Evolutionary conservation across 768 basidiomycete genomes (phyloP), one percentile per base, ranked within the genome.

Genomic region (Candolleomyces eurysporus): DNA sequence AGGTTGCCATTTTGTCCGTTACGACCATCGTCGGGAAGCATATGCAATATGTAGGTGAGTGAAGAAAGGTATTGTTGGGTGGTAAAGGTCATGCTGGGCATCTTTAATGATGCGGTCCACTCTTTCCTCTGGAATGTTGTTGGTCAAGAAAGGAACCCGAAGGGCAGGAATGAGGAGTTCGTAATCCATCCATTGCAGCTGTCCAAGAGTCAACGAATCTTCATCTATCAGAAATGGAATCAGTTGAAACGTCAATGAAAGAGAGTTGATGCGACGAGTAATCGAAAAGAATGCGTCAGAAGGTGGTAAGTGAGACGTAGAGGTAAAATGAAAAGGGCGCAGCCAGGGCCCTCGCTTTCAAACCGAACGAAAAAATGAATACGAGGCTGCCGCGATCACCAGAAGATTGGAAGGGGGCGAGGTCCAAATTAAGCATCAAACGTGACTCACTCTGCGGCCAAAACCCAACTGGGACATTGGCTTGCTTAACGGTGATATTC

Each of bases 181-280:
- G 65, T 84, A 85, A 63, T 84, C 83, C 85, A 89, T 84, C 89
- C 89, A 90, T 45, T 87, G 86, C 21, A 90, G 72, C 66, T 90
- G 87, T 7, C 87, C 88, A 53, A 88, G 81, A 22, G 85, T 88
- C 40, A 89, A 78, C 40, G 82, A 76, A 57, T 81, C 73, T 8
- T 79, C 77, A 71, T 89, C 88, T 89, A 53, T 19, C 22, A 46
- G 26, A 26, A 30, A 49, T 40, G 50, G 55, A 66, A 58, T 21
- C 60, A 58, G 39, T 50, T 42, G 58, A 16, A 63, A 53, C 40
- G 46, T 58, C 21, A 22, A 45, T 59, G 59, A 61, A 48, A 36
- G n/a, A 36, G 59, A 61, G 48, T n/a, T 63, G 58, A 58, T 53
- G 31, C 19, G 52, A 19, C 11, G 48, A 31, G 4, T 5, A 11